Evolutionary conservation across 345 rosid genomes (phyloP), one percentile per base, ranked within the genome.

Genomic region (Citrus maxima): DNA sequence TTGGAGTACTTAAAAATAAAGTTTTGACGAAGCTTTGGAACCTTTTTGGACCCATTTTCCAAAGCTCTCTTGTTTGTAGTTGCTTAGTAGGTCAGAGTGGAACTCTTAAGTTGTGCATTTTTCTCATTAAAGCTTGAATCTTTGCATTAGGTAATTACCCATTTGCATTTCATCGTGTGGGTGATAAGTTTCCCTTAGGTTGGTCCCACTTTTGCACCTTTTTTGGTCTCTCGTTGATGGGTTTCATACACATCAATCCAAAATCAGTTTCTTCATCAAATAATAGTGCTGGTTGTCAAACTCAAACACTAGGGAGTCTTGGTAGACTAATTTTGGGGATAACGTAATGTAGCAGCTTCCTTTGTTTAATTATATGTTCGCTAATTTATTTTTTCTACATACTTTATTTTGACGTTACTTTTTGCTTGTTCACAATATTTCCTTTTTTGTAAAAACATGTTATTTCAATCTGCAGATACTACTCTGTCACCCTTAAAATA

Each of bases 381-480:
- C 6, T 51, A 14, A 51, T 14, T 16, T 16, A 18, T 22, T 25
- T 5, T 8, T 18, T n/a, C 54, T 32, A 51, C 22, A 32, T 56
- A 7, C 19, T 58, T 46, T 70, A 34, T 32, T 24, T 24, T 24
- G 12, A 18, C 40, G 28, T 18, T 25, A 2, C 22, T 40, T 38
- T 74, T 40, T 27, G 59, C 68, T 74, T 0, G 21, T 61, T 58
- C 6, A 21, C 67, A 38, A 25, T 5, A 24, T 16, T 30, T 9
- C 54, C 14, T 24, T 56, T 32, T 24, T 1, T 19, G 19, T 12
- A 55, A 58, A 37, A 40, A 8, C 42, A 12, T 61, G 37, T 63
- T 27, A 18, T 66, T 60, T 40, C 61, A 51, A 79, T 80, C 54
- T 84, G 79, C 90, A 95, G 99, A 85, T 91, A 90, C 89, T 95